phyloP scores from a whole-genome alignment of 805 yeast genomes.

The Saccharomycopsis sp. region DNA sequence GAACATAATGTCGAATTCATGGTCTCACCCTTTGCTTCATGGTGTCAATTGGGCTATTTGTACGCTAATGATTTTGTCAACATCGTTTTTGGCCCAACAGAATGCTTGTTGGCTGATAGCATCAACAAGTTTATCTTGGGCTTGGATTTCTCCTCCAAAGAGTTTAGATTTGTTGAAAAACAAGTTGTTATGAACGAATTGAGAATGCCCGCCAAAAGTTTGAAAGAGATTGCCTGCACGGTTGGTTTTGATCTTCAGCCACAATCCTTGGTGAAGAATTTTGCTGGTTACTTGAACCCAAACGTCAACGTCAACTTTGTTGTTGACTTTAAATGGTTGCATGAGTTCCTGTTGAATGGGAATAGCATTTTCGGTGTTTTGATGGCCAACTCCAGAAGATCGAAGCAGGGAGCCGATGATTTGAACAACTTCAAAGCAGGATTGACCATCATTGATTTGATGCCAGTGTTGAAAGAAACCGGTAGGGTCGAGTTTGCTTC shows the following conservation, averaged over 20 bases:
- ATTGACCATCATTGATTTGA: slow-evolving; percentile 52
- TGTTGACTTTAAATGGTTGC: slow-evolving; percentile 21
- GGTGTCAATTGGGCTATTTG: slow-evolving; percentile 72
- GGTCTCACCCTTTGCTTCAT: slow-evolving; percentile 75
- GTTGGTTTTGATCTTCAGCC: slow-evolving; percentile 76
- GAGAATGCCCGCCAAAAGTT: slow-evolving; percentile 50
- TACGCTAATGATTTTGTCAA: slow-evolving; percentile 50
- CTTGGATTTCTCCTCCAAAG: slow-evolving; percentile 56
- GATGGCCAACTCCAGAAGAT: slow-evolving; percentile 28
- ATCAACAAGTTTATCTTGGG: slow-evolving; percentile 66
- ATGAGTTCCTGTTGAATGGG: slow-evolving; percentile 25
- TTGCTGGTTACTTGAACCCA: slow-evolving; percentile 5
- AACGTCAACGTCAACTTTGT: too few relatives aligned
- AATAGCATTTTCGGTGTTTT: slow-evolving; percentile 42
- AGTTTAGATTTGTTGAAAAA: slow-evolving; percentile 60
- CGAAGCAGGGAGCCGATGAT: neutral
- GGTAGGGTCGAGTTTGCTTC: slow-evolving; percentile 60
- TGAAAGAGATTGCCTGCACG: slow-evolving; percentile 66
- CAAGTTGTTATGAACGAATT: slow-evolving; percentile 51
- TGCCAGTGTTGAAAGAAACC: slow-evolving; percentile 61
- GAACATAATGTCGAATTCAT: slow-evolving; percentile 52
- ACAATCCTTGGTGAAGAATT: slow-evolving; percentile 36
- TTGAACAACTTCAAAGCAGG: slow-evolving; percentile 48
- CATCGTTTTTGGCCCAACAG: slow-evolving; percentile 79
- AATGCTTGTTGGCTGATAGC: slow-evolving; percentile 50